Conservation (phyloP, 1,284 basidiomycete genomes). For the Trichosporon ovoides region DNA sequence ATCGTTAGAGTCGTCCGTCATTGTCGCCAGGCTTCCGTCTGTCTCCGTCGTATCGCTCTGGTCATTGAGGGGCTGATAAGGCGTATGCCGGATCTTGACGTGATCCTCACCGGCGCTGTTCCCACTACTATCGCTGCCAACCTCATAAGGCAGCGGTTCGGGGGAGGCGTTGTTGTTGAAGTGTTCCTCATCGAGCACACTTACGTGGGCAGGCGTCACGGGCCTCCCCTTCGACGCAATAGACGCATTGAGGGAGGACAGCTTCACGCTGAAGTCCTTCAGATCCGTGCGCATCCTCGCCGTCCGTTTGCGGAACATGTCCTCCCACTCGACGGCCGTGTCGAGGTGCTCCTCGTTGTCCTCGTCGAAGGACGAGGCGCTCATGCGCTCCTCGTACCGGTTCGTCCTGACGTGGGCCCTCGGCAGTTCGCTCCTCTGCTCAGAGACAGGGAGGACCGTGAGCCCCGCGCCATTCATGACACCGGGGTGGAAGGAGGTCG, state of each 20-base stretch:
- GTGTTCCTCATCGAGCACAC: background rate
- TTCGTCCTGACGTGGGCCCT: background rate
- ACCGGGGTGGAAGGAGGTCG: background rate
- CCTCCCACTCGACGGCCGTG: background rate
- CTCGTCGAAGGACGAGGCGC: too few species aligned
- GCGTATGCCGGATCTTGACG: background rate
- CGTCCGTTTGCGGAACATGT: background rate
- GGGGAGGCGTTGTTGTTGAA: background rate
- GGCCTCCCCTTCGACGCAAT: too few species aligned
- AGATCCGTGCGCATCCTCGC: background rate
- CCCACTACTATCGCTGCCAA: background rate
- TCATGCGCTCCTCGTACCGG: slow-evolving; percentile 1
- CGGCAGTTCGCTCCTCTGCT: too few species aligned
- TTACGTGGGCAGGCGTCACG: background rate
- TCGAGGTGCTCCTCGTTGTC: slow-evolving; percentile 2
- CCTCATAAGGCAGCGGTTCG: too few species aligned
- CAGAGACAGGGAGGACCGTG: too few species aligned
- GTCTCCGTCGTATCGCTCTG: background rate
- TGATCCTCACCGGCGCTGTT: background rate
- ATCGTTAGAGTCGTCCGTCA: background rate
- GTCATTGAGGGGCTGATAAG: background rate
- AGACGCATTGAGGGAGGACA: background rate
- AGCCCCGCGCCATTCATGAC: background rate
- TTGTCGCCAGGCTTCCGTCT: background rate
- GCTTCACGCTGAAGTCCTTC: background rate